Conservation (phyloP, 2,329 filamentous ascomycete species). For the Colletotrichum sp. region DNA sequence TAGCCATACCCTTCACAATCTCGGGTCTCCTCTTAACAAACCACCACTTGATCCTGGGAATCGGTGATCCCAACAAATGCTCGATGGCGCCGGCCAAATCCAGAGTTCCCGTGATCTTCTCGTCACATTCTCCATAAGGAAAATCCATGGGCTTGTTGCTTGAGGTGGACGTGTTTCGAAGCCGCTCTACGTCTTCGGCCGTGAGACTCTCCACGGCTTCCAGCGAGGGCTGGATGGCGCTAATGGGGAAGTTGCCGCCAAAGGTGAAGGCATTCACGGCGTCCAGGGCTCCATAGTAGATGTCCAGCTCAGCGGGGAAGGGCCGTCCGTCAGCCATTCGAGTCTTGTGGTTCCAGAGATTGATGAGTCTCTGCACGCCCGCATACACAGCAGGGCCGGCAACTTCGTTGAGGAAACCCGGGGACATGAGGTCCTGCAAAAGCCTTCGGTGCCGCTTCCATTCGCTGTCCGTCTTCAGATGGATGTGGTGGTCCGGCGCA, state of each 20-base stretch:
- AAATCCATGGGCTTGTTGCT: neutral
- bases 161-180: neutral
- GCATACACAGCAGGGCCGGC: conserved; percentile 37
- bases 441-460: conserved; percentile 38
- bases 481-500: conserved; percentile 35
- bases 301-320: conserved; percentile 31
- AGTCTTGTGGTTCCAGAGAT: conserved; percentile 37
- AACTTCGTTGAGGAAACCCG: conserved; percentile 35
- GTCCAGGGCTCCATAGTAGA: conserved; percentile 35
- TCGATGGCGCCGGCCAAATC: neutral
- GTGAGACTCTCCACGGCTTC: neutral
- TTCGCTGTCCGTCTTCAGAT: conserved; percentile 30
- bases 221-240: neutral
- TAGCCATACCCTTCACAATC: neutral
- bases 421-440: conserved; percentile 41
- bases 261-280: conserved; percentile 33
- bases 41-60: conserved; percentile 10
- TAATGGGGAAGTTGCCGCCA: conserved; percentile 19
- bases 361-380: conserved; percentile 31
- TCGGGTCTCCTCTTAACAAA: neutral
- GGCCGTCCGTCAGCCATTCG: conserved; percentile 32
- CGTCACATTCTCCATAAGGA: neutral
- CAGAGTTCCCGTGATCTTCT: conserved; percentile 10
- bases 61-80: neutral
- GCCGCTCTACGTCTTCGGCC: neutral